Percentiles rank a stretch among this genome's conserved stretches.
phyloP scores from a whole-genome alignment of 768 basidiomycete genomes.

The Termitomyces sp. region DNA sequence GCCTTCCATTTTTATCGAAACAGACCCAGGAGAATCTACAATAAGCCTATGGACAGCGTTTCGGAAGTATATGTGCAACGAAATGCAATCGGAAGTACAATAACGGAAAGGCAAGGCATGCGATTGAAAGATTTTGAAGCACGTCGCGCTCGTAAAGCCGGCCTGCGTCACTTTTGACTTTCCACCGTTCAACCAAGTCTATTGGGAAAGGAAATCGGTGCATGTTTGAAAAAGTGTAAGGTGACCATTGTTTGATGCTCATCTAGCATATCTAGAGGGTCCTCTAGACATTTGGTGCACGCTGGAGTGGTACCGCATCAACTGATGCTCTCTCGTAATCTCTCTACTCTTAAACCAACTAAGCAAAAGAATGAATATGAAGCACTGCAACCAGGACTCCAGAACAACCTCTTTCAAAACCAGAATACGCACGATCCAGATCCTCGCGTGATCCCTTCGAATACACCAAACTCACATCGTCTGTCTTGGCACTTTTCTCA shows the following conservation, averaged over 20 bases:
- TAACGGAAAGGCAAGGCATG: slow-evolving; percentile 6
- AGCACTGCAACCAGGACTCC: neutral
- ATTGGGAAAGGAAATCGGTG: no score
- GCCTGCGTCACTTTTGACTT: no score
- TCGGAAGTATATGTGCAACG: slow-evolving; percentile 11
- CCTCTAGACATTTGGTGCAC: no score
- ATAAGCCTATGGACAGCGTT: slow-evolving; percentile 7
- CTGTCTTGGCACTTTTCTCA: neutral
- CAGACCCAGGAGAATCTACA: slow-evolving; percentile 20
- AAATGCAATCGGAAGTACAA: slow-evolving; percentile 21
- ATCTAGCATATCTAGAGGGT: no score
- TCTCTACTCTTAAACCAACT: no score
- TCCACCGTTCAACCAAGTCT: no score
- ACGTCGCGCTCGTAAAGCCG: no score
- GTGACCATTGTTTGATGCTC: no score
- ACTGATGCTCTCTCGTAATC: no score
- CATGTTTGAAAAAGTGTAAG: no score
- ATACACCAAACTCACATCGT: slow-evolving; percentile 4
- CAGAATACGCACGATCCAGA: slow-evolving; percentile 9
- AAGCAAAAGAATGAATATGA: neutral
- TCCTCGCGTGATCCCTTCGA: slow-evolving; percentile 4
- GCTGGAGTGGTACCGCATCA: no score
- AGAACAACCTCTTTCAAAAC: neutral
- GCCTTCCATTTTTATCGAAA: slow-evolving; percentile 16
- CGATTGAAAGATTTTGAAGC: no score